Base-by-base conservation (phyloP, 202 grass and related monocot genomes). In the Dendrocalamus latiflorus region DNA sequence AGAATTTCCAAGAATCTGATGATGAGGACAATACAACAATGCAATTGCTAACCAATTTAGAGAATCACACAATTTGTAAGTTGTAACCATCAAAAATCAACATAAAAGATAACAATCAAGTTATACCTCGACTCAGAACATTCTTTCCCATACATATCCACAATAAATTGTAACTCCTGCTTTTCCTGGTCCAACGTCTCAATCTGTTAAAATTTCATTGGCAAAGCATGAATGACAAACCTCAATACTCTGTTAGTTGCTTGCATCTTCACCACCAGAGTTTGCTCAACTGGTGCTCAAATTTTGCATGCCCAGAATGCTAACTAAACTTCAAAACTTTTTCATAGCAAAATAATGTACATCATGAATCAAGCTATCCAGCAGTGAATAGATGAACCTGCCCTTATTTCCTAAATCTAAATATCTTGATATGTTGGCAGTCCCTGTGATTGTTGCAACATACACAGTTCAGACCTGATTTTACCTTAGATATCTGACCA, bases 61-160 rank as follows among this genome's bases (percentile, higher is more conserved):
- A 64, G 76, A 73, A 56, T 3, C 33, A 33, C 56, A 65, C 22
- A 68, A 66, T 20, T 71, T 13, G 68, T n/a, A n/a, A n/a, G n/a
- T n/a, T n/a, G n/a, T 68, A 54, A 3, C 68, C 15, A 81, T 71
- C 0, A 25, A 20, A 85, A 65, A 72, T 76, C 3, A 45, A 85
- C 36, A 55, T 16, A 71, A 65, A 43, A 81, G 30, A 77, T 57
- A 48, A 63, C 39, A 86, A 16, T 17, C 18, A 72, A 28, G n/a
- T 66, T 53, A 71, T 95, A 98, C 95, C 95, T 94, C 60, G 87
- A 86, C 71, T 91, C 90, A 53, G 83, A 87, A 89, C 76, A 90
- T 93, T 89, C 92, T 84, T 93, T 81, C 6, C 64, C 82, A 33
- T 91, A 87, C 90, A 93, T 98, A 88, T 95, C 95, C 86, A 91